Evolutionary conservation across 176 grass and related monocot species (phyloP).

Genomic region (Aegilops umbellulata): DNA sequence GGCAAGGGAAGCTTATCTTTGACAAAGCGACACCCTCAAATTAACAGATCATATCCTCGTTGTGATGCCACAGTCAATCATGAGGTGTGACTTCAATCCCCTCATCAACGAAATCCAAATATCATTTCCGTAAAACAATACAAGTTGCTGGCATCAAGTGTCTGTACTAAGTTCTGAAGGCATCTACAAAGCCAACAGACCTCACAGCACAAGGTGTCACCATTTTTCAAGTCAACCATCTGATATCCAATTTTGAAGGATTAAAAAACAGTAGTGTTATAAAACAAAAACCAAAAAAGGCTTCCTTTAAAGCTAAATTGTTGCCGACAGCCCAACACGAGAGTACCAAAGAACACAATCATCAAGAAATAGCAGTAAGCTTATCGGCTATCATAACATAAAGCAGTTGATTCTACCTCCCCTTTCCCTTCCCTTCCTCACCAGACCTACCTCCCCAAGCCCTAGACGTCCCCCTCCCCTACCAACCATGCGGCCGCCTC

Average conservation of each 20-base stretch:
- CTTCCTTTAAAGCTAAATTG: not conserved
- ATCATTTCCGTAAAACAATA: not conserved
- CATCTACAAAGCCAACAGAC: slow-evolving; percentile 4
- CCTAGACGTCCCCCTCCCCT: slow-evolving; percentile 46
- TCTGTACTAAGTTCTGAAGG: not conserved
- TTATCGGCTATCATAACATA: not conserved
- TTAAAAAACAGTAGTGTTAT: not conserved
- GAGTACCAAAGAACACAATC: not conserved
- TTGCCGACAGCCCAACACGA: not conserved
- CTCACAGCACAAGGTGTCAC: not conserved
- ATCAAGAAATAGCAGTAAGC: not conserved
- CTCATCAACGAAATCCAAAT: not conserved
- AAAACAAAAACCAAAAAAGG: not conserved
- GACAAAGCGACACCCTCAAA: not conserved
- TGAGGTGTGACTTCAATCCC: not conserved
- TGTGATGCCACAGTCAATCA: not conserved
- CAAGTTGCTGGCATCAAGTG: not conserved
- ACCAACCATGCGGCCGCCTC: slow-evolving; percentile 12
- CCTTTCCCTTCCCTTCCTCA: slow-evolving; percentile 55
- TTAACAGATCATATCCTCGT: not conserved
- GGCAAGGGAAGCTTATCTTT: not conserved
- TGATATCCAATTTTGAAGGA: not conserved
- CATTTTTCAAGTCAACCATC: not conserved
- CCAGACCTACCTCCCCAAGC: slow-evolving; percentile 45
- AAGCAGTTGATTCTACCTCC: not conserved